phyloP scores from a whole-genome alignment of 306 rosid species.

The Acacia acuminata region DNA sequence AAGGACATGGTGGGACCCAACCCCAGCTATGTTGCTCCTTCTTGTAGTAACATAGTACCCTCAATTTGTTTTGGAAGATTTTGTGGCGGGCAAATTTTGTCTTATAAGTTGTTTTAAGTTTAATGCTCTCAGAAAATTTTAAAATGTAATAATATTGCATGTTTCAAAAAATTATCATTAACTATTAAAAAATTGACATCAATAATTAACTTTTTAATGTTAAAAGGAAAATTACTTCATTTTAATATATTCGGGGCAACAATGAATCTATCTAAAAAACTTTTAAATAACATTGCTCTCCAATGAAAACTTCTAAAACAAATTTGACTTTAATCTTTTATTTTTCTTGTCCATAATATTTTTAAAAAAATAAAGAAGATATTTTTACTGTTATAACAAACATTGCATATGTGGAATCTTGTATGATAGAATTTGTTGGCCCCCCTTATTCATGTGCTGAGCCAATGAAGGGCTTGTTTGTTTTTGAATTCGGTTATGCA shows the following conservation, averaged over 20 bases:
- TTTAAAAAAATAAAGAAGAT: neutral
- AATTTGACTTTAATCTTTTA: neutral
- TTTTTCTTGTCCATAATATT: neutral
- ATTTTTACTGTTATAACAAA: neutral
- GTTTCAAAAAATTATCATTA: too few relatives aligned
- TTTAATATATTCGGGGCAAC: too few relatives aligned
- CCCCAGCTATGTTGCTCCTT: conserved; percentile 49
- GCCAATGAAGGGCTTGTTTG: neutral
- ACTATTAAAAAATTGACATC: too few relatives aligned
- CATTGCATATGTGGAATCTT: neutral
- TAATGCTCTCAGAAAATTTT: too few relatives aligned
- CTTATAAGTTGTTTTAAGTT: too few relatives aligned
- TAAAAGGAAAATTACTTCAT: too few relatives aligned
- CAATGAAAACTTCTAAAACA: too few relatives aligned
- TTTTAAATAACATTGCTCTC: too few relatives aligned
- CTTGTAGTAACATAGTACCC: conserved; percentile 53
- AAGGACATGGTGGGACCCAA: conserved; percentile 67
- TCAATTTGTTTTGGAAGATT: too few relatives aligned
- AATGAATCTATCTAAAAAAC: too few relatives aligned
- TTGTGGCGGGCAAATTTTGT: fast-evolving
- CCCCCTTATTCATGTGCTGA: neutral
- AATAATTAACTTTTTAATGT: too few relatives aligned
- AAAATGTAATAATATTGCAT: too few relatives aligned
- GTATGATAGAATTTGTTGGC: neutral
- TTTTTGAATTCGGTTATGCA: neutral